Evolutionary conservation across 2,329 filamentous ascomycete species (phyloP), one percentile per base, ranked within the genome.

Genomic region (Chrysoporthe austroafricana): DNA sequence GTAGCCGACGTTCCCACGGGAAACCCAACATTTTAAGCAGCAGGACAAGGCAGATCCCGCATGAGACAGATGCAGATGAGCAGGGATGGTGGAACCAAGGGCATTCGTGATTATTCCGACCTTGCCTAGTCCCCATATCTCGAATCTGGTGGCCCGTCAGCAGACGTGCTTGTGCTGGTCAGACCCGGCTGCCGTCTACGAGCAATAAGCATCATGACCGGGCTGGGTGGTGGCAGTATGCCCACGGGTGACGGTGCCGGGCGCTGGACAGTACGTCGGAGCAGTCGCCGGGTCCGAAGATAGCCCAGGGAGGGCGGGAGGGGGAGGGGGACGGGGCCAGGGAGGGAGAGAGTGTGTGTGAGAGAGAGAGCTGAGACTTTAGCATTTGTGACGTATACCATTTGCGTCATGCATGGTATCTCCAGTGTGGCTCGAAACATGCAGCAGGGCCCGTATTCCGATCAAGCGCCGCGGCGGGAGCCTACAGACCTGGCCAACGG

Each of bases 401-500:
- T 50, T 63, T 67, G 61, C 66, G 43, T 67, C 66, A 61, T 67
- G 66, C 66, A 64, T 59, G 66, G 48, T 61, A 50, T 42, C 14
- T 52, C 50, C 73, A 67, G 26, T 63, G 64, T 63, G 42, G 64
- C 39, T 62, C 42, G 42, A 46, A 62, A 36, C 61, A 36, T 66
- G 60, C 67, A 69, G 67, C 57, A 69, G 60, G 54, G 64, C 56
- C 67, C 60, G 64, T 67, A 48, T 18, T 8, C n/a, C 3, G 60
- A 42, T 39, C 3, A 36, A 52, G 44, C 60, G 44, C 44, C 32
- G 43, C 43, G 59, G 43, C 43, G 42, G 21, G 39, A 62, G 26
- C 21, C 43, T 26, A n/a, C 60, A 39, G n/a, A 21, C 18, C 32
- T 18, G 32, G 26, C 43, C 44, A n/a, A 13, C 14, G 43, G 39